Evolutionary conservation across 805 yeast species (phyloP).

Genomic region (Torulaspora maleeae): DNA sequence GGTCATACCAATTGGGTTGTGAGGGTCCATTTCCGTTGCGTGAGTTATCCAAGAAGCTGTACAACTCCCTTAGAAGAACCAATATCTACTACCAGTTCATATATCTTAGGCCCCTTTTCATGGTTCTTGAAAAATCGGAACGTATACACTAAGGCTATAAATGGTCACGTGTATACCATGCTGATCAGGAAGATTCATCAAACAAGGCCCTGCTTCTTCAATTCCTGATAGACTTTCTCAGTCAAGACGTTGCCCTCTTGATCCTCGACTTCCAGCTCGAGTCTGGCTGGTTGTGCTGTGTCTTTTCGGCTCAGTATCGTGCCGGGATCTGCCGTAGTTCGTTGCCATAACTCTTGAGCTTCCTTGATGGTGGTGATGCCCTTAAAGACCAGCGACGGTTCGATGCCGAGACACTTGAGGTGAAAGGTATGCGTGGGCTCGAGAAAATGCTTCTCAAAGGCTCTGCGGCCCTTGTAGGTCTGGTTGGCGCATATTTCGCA

Average conservation of each 20-base stretch:
- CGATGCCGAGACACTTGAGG: conserved; percentile 66
- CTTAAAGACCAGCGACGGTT: conserved; percentile 48
- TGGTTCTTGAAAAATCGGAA: background rate
- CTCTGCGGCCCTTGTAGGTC: conserved; percentile 65
- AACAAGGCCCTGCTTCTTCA: conserved; percentile 81
- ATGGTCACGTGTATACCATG: background rate
- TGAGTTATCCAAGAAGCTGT: background rate
- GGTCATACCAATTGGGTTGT: conserved; percentile 35
- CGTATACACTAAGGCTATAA: background rate
- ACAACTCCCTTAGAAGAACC: background rate
- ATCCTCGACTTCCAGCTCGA: conserved; percentile 82
- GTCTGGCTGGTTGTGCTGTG: conserved; percentile 15
- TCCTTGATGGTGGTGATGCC: conserved; percentile 67
- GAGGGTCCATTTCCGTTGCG: conserved; percentile 29
- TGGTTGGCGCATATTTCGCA: conserved; percentile 88
- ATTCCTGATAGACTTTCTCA: conserved; percentile 72
- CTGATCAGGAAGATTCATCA: conserved; percentile 28
- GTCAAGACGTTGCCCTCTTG: conserved; percentile 90
- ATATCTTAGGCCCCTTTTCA: conserved; percentile 9
- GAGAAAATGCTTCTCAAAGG: conserved; percentile 71
- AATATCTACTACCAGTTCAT: background rate
- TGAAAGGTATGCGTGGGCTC: conserved; percentile 69
- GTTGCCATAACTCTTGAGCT: conserved; percentile 55
- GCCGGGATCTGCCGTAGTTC: conserved; percentile 22
- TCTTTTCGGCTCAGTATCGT: conserved; percentile 9